Evolutionary conservation across 148 eudicot genomes (phyloP), one percentile per base, ranked within the genome.

Genomic region (Simmondsia chinensis): DNA sequence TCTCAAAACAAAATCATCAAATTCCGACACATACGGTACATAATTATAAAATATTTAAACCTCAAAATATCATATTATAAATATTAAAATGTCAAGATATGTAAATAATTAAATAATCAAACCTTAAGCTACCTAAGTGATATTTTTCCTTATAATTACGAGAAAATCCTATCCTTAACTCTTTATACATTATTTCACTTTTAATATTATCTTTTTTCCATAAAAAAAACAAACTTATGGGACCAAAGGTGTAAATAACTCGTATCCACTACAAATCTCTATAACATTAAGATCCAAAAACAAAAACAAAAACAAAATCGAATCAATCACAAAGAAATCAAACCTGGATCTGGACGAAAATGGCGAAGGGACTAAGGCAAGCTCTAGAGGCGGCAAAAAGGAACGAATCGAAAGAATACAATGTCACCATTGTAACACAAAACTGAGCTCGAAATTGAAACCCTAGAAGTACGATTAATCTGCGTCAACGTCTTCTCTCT

Each of bases 291-390:
- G 33, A 7, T 22, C 11, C 27, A 40, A 7, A 20, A 0, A 27
- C 26, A 31, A n/a, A 15, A 27, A 18, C 23, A 33, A 22, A 9
- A 17, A 22, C 9, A 26, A 28, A 17, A 50, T 8, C 16, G 22
- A 33, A 4, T n/a, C n/a, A n/a, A n/a, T n/a, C n/a, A n/a, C 6
- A 31, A 28, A 32, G 42, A 37, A 48, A 5, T 4, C 36, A 17
- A 11, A 80, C 88, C 97, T 89, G 97, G 85, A 78, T 78, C 88
- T 89, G 97, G 47, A 89, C 14, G 49, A 81, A 84, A 46, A 67
- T 19, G 14, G 82, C 87, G 34, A 74, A 6, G 4, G 80, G 78
- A 33, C 50, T 48, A 49, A 72, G 72, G 28, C 57, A 81, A 34
- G 84, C 78, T 63, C 65, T 62, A 70, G 80, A 78, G 10, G 84